These are phyloP conservation scores for Tetracentron sinense DNA, from an alignment of 164 flowering plant species.

Conservation along the genomic window DNA sequence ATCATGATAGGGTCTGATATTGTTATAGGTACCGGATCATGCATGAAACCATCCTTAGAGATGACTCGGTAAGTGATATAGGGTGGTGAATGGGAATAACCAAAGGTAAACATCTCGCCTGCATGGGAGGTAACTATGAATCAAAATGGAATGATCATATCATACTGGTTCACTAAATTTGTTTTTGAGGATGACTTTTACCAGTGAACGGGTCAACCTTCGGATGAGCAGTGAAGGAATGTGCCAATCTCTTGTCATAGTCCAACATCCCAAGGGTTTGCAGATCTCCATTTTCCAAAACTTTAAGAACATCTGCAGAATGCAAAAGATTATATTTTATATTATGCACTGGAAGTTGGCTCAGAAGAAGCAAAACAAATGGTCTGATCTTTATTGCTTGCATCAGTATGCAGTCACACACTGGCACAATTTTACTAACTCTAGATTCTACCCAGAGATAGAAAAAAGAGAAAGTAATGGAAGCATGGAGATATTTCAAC, in stretches of 20 bases:
- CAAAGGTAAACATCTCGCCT: constrained; percentile 99
- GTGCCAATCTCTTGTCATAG: constrained; percentile 86
- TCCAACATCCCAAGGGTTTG: constrained; percentile 94
- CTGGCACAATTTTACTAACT: not conserved
- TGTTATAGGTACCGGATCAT: constrained; percentile 95
- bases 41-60: constrained; percentile 86
- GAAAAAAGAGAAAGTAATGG: not conserved
- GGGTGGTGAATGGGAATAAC: constrained; percentile 76
- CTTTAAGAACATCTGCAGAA: constrained; percentile 69
- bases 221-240: constrained; percentile 97
- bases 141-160: constrained; percentile 1
- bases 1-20: constrained; percentile 83
- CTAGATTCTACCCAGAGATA: not conserved
- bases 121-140: constrained; percentile 26
- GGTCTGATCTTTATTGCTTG: not conserved
- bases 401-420: not conserved
- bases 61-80: constrained; percentile 89
- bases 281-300: constrained; percentile 94
- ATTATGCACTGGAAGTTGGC: not conserved
- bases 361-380: not conserved
- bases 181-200: constrained; percentile 21
- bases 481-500: not conserved
- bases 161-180: not conserved
- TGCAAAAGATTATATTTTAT: not conserved
- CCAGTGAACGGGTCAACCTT: constrained; percentile 94